Conservation (phyloP, 208 protist species). For the Wallacemonas sp. region DNA sequence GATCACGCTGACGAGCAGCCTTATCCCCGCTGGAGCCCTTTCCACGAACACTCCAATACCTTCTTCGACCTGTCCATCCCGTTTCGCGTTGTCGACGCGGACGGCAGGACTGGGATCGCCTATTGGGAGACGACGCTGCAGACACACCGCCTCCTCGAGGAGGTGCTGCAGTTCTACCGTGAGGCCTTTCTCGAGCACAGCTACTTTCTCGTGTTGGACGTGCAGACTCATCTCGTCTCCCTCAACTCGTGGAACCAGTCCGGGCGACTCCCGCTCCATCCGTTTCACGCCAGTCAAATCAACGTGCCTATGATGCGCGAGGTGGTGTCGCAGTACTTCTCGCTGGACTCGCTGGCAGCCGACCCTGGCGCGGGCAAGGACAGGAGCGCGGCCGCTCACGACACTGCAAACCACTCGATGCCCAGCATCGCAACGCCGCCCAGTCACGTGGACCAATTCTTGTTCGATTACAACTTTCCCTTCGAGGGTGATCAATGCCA, state of each 20-base stretch:
- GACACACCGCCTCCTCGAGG: constrained; percentile 9
- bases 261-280: not conserved
- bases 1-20: too few relatives aligned
- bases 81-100: not conserved
- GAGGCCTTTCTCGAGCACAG: constrained; percentile 32
- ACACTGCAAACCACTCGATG: too few relatives aligned
- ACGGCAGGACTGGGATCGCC: not conserved
- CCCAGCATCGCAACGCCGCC: too few relatives aligned
- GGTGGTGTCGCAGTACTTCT: not conserved
- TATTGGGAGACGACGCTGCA: constrained; percentile 23
- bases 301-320: constrained; percentile 20
- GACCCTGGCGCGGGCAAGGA: too few relatives aligned
- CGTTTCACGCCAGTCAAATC: constrained; percentile 11
- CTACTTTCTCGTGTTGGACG: constrained; percentile 44
- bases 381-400: too few relatives aligned
- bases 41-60: not conserved
- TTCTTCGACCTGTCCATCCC: constrained; percentile 22
- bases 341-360: not conserved
- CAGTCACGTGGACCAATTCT: not conserved
- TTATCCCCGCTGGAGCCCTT: constrained; percentile 3
- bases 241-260: constrained; percentile 51
- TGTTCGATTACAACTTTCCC: constrained; percentile 1
- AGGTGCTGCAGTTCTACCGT: constrained; percentile 21
- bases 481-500: constrained; percentile 15
- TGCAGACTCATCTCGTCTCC: constrained; percentile 19